Evolutionary conservation across 257 asterid species (phyloP), one percentile per base, ranked within the genome.

Genomic region (Plantago ovata): DNA sequence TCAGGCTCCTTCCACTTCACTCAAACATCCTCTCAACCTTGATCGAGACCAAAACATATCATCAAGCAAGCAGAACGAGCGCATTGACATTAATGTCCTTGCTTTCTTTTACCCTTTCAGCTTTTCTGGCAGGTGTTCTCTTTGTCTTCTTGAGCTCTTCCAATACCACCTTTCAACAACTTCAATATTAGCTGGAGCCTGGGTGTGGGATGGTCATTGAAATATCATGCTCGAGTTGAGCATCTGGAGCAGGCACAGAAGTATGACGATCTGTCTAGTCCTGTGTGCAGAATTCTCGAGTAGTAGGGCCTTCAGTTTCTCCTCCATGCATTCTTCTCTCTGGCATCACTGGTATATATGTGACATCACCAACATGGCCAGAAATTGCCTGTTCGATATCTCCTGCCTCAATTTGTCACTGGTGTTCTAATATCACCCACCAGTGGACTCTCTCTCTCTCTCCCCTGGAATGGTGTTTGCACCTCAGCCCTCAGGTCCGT

Each of bases 51-150:
- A 71, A 46, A 15, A 56, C 49, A 59, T 20, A 46, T 32, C 62
- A 7, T 1, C n/a, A n/a, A n/a, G n/a, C 7, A 28, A 24, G 7
- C 36, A 28, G 36, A 28, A 28, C 36, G 36, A 85, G 43, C 95
- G 80, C 95, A 89, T 79, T 12, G 94, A 83, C 96, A 80, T 85
- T 68, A 89, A 55, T 0, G 85, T 83, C 63, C 71, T 58, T 0
- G 85, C 86, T 40, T 75, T 79, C 69, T 83, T 79, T 24, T 81
- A n/a, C 84, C 69, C 89, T 72, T 61, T 81, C 94, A 0, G 74
- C 81, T 39, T 68, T 85, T 65, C 74, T 79, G 42, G 96, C 91
- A 36, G 96, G 95, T 11, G 87, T 78, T 69, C 85, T 74, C 84
- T 76, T 83, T 40, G 81, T 63, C 67, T 78, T 84, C 3, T 58